A percentile compares a stretch with the other conserved stretches of the same genome.
Evolutionary conservation across 805 yeast species (phyloP).

Genomic region (Nakazawaea populi): DNA sequence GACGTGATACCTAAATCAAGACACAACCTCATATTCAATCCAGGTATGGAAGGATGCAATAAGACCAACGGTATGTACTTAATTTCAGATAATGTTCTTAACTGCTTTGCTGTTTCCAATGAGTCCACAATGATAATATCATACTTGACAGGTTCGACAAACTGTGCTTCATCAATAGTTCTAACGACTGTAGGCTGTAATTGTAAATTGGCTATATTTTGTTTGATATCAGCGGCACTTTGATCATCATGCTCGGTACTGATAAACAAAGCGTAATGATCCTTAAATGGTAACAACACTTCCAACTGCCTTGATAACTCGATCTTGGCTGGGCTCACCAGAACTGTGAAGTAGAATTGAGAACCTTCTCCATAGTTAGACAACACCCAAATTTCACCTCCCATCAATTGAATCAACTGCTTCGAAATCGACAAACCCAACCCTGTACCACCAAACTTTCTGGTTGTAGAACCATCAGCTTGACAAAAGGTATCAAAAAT

Average conservation of each 20-base stretch:
- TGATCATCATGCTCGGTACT: slow-evolving; percentile 53
- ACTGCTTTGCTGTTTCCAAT: slow-evolving; percentile 62
- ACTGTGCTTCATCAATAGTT: slow-evolving; percentile 50
- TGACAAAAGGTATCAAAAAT: slow-evolving; percentile 89
- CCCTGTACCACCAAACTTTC: slow-evolving; percentile 93
- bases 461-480: slow-evolving; percentile 90
- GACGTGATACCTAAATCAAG: slow-evolving; percentile 83
- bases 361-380: slow-evolving; percentile 79
- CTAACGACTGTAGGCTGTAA: slow-evolving; percentile 57
- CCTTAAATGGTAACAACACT: slow-evolving; percentile 62
- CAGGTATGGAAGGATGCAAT: slow-evolving; percentile 69
- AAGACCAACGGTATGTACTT: slow-evolving; percentile 83
- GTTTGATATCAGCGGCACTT: slow-evolving; percentile 45
- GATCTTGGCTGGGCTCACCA: slow-evolving; percentile 67
- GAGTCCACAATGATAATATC: slow-evolving; percentile 83
- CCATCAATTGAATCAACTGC: slow-evolving; percentile 84
- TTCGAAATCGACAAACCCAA: slow-evolving; percentile 83
- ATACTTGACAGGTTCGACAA: slow-evolving; percentile 52
- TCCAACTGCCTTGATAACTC: slow-evolving; percentile 61
- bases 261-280: slow-evolving; percentile 65
- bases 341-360: slow-evolving; percentile 73
- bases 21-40: slow-evolving; percentile 74
- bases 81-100: slow-evolving; percentile 67
- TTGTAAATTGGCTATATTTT: slow-evolving; percentile 47
- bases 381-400: slow-evolving; percentile 90